phyloP scores from a whole-genome alignment of 257 asterid genomes.

The Verbena officinalis region DNA sequence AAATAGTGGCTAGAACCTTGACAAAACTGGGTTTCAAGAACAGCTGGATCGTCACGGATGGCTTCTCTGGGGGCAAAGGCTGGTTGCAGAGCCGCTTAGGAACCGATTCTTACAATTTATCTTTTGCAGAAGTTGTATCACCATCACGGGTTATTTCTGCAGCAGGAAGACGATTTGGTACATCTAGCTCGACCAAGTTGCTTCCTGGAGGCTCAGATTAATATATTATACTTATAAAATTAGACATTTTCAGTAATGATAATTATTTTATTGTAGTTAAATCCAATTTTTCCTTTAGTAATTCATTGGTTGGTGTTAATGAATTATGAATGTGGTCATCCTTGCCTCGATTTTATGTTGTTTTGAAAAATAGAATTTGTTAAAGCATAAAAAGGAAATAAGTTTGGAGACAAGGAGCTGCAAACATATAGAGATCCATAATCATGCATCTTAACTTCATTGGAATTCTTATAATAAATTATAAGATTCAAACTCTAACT shows the following conservation, averaged over 20 bases:
- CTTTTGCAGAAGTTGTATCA: slow-evolving; percentile 73
- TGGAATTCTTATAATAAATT: no score
- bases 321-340: slow-evolving; percentile 12
- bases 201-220: slow-evolving; percentile 75
- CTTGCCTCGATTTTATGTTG: not conserved
- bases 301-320: slow-evolving; percentile 25
- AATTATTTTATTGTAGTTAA: slow-evolving; percentile 5
- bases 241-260: slow-evolving; percentile 1
- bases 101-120: slow-evolving; percentile 68
- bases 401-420: no score
- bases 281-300: slow-evolving; percentile 3
- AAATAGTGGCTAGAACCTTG: slow-evolving; percentile 74
- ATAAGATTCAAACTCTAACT: no score
- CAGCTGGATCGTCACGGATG: slow-evolving; percentile 76
- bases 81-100: slow-evolving; percentile 94
- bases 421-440: no score
- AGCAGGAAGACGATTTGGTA: slow-evolving; percentile 53
- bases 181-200: slow-evolving; percentile 66
- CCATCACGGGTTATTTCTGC: slow-evolving; percentile 78
- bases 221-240: slow-evolving; percentile 26
- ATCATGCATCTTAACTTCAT: no score
- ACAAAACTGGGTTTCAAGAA: slow-evolving; percentile 90
- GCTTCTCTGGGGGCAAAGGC: slow-evolving; percentile 90
- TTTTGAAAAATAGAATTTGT: no score
- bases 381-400: no score